Evolutionary conservation across 1,284 basidiomycete genomes (phyloP), one percentile per base, ranked within the genome.

Genomic region (Singerocomus inundabilis): DNA sequence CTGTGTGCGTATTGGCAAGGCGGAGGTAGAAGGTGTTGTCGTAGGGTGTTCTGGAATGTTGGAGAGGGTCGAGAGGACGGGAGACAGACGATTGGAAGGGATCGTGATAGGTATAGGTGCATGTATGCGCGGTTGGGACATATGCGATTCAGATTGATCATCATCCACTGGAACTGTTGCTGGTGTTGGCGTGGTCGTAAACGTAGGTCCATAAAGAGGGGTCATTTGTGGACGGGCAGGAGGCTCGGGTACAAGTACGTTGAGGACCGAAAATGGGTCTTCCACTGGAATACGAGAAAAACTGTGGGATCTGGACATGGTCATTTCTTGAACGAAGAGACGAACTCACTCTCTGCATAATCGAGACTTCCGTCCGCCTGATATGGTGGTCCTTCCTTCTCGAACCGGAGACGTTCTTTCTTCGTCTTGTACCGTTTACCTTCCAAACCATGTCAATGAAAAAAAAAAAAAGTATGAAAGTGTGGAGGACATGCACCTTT

Each of bases 401-500:
- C 87, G 43, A 88, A 76, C 21, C 83, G 75, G 52, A 89, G 57
- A 12, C 87, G 74, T 57, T 90, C 88, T 58, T 85, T 89, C 71
- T 90, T 90, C 1, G 86, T 89, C 48, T 78, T 79, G 61, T 88
- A 88, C 21, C 80, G 77, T 59, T 88, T 89, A 12, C 85, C 88
- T 89, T 5, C 5, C 2, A 25, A 9, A 24, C 1, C 3, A 0
- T 18, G 7, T 45, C 2, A 35, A 11, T 18, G 18, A 13, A 28
- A 25, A 15, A n/a, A n/a, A 4, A n/a, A n/a, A n/a, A n/a, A n/a
- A n/a, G n/a, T 11, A 36, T 46, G 13, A 9, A 10, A 43, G 29
- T 4, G 6, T 5, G 1, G 13, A 34, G 9, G 8, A 25, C 5
- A 2, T 1, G 24, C 53, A 84, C 88, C 85, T 74, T 84, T 87